Base-by-base conservation (phyloP, 768 basidiomycete species). In the Sarcomyxa edulis region DNA sequence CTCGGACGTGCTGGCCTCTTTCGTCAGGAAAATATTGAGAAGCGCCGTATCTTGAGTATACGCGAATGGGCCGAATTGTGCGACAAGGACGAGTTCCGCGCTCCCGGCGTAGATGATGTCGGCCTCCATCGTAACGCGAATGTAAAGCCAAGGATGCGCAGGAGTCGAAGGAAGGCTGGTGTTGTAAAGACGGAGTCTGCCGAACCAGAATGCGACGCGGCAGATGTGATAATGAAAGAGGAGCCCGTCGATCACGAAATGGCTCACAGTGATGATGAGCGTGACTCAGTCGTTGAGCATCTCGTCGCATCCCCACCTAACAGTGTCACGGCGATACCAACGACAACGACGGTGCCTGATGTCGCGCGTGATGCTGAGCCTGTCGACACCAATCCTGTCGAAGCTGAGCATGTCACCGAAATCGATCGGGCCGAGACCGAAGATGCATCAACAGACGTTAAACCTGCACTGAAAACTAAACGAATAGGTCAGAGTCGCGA, bases 21-120 rank as follows among this genome's bases (percentile, higher is more conserved):
- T 58, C 78, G 89, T 15, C 84, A 90, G 49, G 78, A 90, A 61
- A 98, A 96, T 54, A 72, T 96, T 52, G 91, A 91, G 65, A 92
- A 89, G 60, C 74, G 87, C 45, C 78, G 78, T 48, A 58, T 76
- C 36, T 82, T 88, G 78, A 91, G 85, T 52, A 78, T 89, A 15
- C 80, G 86, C 38, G 90, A 94, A 59, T 94, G 90, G 90, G 75
- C 74, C 0, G 89, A 92, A 52, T 60, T 89, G 4, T 86, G 85
- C 47, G 59, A 57, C 19, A 80, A 76, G 45, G 81, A 84, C 9
- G 85, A 88, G 11, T 78, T 76, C 40, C 74, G 81, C 21, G 76
- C 86, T 0, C 90, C 86, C 7, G 76, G 82, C n/a, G 62, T 81
- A 16, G 71, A 76, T 27, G 84, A 87, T 43, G 66, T 86, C 29